Evolutionary conservation across 1,284 basidiomycete genomes (phyloP), one percentile per base, ranked within the genome.

Genomic region (Fomes fomentarius): DNA sequence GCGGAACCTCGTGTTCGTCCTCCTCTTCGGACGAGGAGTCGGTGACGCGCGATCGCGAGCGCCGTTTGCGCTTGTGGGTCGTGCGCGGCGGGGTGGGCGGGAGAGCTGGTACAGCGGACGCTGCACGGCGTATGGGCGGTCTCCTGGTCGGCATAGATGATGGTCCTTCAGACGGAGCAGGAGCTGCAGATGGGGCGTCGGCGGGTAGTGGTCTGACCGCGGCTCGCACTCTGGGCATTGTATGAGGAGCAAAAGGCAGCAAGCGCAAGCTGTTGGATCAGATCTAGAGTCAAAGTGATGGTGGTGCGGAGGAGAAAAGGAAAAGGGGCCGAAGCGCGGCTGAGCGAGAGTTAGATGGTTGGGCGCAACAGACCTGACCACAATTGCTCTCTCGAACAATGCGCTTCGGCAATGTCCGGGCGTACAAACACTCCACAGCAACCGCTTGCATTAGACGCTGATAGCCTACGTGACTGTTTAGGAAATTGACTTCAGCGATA

Each of bases 21-120:
- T 66, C 69, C n/a, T 61, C 64, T 41, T 74, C 72, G 17, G 67
- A 64, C 19, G 68, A 70, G 4, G 72, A 72, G 48, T 71, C 72
- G 8, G 70, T 69, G 26, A 63, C 66, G 26, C 69, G 65, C 31
- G 66, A 69, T 30, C 65, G 64, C 1, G 69, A 63, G 47, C 66
- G 63, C 7, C 71, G 68, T 54, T 71, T 69, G 42, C 70, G 67
- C 58, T 72, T 73, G 57, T 65, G 62, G 31, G 65, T 61, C n/a
- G 73, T 74, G 15, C 62, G 58, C 4, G 73, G 73, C 3, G 73
- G 73, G 0, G 73, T 74, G 1, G 71, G 73, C 17, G 72, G 70
- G 15, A 69, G 65, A 14, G 64, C 63, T 14, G 66, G 57, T 0
- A 42, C 38, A 1, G 53, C 53, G 12, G 47, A 54, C 11, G 47